Conservation (phyloP, 2,329 filamentous ascomycete species). For the Pseudonectria buxi region DNA sequence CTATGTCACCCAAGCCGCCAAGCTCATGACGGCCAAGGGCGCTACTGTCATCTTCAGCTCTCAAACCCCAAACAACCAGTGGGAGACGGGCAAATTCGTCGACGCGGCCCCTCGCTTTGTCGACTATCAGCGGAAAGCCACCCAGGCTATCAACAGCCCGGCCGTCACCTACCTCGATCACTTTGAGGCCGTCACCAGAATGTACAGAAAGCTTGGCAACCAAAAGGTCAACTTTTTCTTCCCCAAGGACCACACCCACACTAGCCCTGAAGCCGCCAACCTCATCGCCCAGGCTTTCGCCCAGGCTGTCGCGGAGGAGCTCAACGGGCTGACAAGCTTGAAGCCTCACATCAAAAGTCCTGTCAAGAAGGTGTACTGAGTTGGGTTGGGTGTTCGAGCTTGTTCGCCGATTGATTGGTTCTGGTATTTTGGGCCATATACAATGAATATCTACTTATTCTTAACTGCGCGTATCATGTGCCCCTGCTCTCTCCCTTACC, state of each 20-base stretch:
- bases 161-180: slow-evolving; percentile 54
- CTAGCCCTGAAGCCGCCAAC: slow-evolving; percentile 48
- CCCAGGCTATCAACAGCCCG: slow-evolving; percentile 26
- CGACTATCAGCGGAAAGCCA: slow-evolving; percentile 42
- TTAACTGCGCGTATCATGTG: too few species aligned
- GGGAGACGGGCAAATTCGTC: slow-evolving; percentile 47
- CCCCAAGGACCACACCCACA: slow-evolving; percentile 58
- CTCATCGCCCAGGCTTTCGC: slow-evolving; percentile 49
- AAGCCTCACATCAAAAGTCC: slow-evolving; percentile 20
- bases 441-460: too few species aligned
- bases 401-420: too few species aligned
- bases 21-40: slow-evolving; percentile 47
- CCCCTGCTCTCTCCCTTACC: too few species aligned
- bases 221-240: slow-evolving; percentile 45
- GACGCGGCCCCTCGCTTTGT: slow-evolving; percentile 48
- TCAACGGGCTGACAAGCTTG: slow-evolving; percentile 24
- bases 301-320: slow-evolving; percentile 22
- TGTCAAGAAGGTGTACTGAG: slow-evolving; percentile 17
- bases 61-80: slow-evolving; percentile 52
- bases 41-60: slow-evolving; percentile 53
- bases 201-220: slow-evolving; percentile 43
- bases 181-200: slow-evolving; percentile 49
- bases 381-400: too few species aligned
- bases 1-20: slow-evolving; percentile 53
- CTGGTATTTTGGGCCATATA: too few species aligned